phyloP scores from a whole-genome alignment of 495 filamentous ascomycete species.

The Neurospora sp. region DNA sequence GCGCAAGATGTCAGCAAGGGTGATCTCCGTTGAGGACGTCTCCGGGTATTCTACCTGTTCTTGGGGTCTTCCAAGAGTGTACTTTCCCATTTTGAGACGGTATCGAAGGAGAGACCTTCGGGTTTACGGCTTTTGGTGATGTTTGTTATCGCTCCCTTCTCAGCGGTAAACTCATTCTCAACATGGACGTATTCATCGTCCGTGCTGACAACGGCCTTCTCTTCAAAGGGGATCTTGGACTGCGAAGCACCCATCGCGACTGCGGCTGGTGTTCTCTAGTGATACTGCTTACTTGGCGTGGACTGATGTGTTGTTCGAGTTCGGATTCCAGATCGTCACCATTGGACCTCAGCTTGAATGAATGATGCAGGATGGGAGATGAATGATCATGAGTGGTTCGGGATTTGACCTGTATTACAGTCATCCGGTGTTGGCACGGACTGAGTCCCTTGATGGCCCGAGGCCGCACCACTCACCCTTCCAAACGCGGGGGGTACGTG shows the following conservation, averaged over 20 bases:
- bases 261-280: neutral
- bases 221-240: constrained; percentile 28
- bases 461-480: neutral
- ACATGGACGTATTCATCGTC: constrained; percentile 44
- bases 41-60: constrained; percentile 33
- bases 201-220: constrained; percentile 27
- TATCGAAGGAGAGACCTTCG: constrained; percentile 33
- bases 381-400: neutral
- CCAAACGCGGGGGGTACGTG: neutral
- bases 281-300: neutral
- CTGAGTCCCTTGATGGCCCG: neutral
- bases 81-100: constrained; percentile 46
- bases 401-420: neutral
- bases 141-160: constrained; percentile 1
- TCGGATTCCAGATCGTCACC: neutral
- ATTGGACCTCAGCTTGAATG: neutral
- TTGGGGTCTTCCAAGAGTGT: constrained; percentile 54
- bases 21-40: neutral
- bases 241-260: constrained; percentile 37
- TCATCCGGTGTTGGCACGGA: neutral
- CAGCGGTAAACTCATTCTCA: constrained; percentile 1
- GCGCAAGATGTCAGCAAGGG: neutral
- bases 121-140: constrained; percentile 17
- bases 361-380: neutral
- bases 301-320: neutral